A percentile compares a stretch with the other conserved stretches of the same genome.
Evolutionary conservation across 805 yeast species (phyloP).

Genomic region (Pichia ethanolica): DNA sequence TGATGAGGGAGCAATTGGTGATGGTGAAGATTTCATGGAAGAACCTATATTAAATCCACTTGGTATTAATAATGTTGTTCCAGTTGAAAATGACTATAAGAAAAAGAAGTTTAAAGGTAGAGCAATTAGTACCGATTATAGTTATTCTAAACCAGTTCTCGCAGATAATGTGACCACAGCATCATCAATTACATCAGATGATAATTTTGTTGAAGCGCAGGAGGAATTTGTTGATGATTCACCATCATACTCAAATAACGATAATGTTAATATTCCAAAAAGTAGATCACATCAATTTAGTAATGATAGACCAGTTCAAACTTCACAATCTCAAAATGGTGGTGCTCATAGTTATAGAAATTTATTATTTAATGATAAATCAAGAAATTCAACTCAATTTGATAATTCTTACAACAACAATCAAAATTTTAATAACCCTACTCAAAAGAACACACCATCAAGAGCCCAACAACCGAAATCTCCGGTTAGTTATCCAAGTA

Average conservation of each 20-base stretch:
- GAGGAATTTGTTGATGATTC: not conserved
- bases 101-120: not conserved
- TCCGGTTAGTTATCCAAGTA: not conserved
- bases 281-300: not conserved
- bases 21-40: conserved; percentile 10
- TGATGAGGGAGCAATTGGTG: conserved; percentile 2
- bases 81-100: not conserved
- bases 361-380: conserved; percentile 1
- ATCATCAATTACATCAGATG: conserved; percentile 1
- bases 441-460: no score
- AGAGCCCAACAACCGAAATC: not conserved
- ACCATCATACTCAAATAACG: conserved; percentile 1
- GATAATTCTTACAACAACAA: not conserved
- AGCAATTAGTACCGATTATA: not conserved
- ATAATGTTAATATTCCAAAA: not conserved
- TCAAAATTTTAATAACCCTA: not conserved
- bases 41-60: conserved; percentile 5
- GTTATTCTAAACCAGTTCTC: not conserved
- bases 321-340: not conserved
- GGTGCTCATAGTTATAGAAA: conserved; percentile 10
- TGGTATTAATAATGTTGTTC: not conserved
- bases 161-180: not conserved
- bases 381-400: conserved; percentile 4
- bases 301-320: not conserved
- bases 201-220: conserved; percentile 7